Percentiles rank a stretch among this genome's conserved stretches.
These are phyloP conservation scores for Penicillium cosmopolitanum DNA, from an alignment of 495 filamentous ascomycete genomes.

Conservation along the genomic window DNA sequence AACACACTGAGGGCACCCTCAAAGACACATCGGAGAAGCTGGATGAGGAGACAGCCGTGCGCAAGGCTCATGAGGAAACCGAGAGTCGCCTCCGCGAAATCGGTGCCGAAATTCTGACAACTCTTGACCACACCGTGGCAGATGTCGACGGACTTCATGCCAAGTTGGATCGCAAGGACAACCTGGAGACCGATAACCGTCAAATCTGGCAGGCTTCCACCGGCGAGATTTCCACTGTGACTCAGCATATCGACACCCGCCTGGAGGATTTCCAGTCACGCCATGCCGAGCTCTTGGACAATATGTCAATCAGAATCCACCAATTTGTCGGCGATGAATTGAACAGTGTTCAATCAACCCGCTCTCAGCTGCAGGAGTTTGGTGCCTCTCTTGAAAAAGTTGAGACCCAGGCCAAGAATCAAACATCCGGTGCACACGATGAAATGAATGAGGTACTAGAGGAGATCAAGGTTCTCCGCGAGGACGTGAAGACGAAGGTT, in stretches of 20 bases:
- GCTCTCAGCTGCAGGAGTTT: constrained; percentile 69
- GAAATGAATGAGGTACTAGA: constrained; percentile 91
- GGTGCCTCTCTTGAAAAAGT: constrained; percentile 65
- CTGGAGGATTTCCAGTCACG: constrained; percentile 68
- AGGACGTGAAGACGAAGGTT: constrained; percentile 83
- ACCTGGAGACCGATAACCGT: constrained; percentile 80
- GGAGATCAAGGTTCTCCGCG: constrained; percentile 84
- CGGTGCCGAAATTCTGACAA: constrained; percentile 74
- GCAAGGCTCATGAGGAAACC: constrained; percentile 83
- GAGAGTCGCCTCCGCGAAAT: constrained; percentile 74
- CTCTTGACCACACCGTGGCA: constrained; percentile 71
- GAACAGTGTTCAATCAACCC: constrained; percentile 64
- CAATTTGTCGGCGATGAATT: constrained; percentile 74
- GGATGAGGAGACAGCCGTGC: constrained; percentile 76
- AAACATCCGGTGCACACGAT: constrained; percentile 72
- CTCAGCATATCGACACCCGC: constrained; percentile 71
- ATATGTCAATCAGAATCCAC: constrained; percentile 69
- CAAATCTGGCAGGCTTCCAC: constrained; percentile 78
- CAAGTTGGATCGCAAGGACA: constrained; percentile 80
- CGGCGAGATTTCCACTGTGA: constrained; percentile 70
- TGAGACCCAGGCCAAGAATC: constrained; percentile 65
- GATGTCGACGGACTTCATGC: constrained; percentile 81
- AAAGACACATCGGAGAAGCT: constrained; percentile 73
- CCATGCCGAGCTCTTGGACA: constrained; percentile 70
- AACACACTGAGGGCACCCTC: constrained; percentile 84